Base-by-base conservation (phyloP, 108 stramenopile genomes). In the Ochromonas danica region DNA sequence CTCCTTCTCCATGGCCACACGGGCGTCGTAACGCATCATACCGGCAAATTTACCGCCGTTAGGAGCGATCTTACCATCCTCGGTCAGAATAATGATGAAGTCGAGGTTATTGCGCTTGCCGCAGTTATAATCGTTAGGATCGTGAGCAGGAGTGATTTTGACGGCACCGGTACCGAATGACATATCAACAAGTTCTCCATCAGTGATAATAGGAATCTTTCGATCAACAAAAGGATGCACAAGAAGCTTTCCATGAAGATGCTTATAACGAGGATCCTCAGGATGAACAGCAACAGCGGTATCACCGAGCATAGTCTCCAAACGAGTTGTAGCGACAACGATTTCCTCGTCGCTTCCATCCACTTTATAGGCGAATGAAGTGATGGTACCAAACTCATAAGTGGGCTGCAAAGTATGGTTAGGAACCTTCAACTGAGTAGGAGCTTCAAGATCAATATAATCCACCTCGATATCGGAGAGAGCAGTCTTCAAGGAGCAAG, bases 241-340 rank as follows among this genome's bases (percentile, higher is more conserved):
- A 61, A 98, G 88, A 72, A 77, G 81, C 82, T 96, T 97, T 62
- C 97, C 98, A 82, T 98, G 97, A 39, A 99, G 87, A 84, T 96
- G 95, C 78, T 85, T 94, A 92, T 98, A 99, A 25, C 98, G 87
- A 27, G 89, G 84, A 90, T 99, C 98, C 41, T 98, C 92, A 0
- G 98, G 98, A 85, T 92, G 98, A 36, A 99, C 93, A 1, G 98
- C 97, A 28, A 99, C 98, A 72, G 94, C 98, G 1, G 92, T 94
- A 88, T 99, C 98, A 70, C 98, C 98, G 70, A 99, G 86, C 97
- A 99, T 99, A 41, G 98, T 99, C 88, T 99, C 98, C 77, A 98
- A 85, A 90, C 98, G 97, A 1, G 98, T 99, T 30, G 98, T 99
- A 0, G 98, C 98, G 41, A 99, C 96, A 67, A 95, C 88, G 71